A percentile compares a stretch with the other conserved stretches of the same genome.
Evolutionary conservation across 1,284 basidiomycete species (phyloP).

Genomic region (Dichomitus squalens): DNA sequence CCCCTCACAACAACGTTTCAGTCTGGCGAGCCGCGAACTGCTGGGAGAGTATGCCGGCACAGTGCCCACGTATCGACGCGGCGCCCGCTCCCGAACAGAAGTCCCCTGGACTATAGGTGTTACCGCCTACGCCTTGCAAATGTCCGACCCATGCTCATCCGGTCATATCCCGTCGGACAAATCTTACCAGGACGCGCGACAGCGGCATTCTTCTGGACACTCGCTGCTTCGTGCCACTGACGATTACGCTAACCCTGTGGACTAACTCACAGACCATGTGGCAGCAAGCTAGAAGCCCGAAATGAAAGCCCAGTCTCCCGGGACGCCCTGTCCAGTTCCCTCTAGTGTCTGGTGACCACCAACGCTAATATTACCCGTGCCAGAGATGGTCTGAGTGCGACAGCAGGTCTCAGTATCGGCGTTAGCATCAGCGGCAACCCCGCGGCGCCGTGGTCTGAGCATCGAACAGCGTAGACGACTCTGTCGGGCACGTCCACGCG

Average conservation of each 20-base stretch:
- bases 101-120: too few species aligned
- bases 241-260: not conserved
- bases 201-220: too few species aligned
- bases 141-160: not conserved
- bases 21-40: not conserved
- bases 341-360: too few species aligned
- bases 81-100: slow-evolving; percentile 3
- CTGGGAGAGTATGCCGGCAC: slow-evolving; percentile 6
- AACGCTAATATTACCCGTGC: too few species aligned
- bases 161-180: not conserved
- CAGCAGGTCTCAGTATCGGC: too few species aligned
- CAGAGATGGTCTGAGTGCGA: too few species aligned
- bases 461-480: too few species aligned
- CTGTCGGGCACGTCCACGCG: too few species aligned
- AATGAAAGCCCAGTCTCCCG: not conserved
- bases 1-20: not conserved
- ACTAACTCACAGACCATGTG: not conserved
- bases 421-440: too few species aligned
- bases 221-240: not conserved
- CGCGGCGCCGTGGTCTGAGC: too few species aligned
- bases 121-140: too few species aligned
- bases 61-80: not conserved
- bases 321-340: not conserved
- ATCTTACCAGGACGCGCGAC: not conserved
- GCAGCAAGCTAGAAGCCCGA: not conserved